A percentile compares a stretch with the other conserved stretches of the same genome.
phyloP scores from a whole-genome alignment of 805 yeast species.

The Myxozyma lipomycoides region DNA sequence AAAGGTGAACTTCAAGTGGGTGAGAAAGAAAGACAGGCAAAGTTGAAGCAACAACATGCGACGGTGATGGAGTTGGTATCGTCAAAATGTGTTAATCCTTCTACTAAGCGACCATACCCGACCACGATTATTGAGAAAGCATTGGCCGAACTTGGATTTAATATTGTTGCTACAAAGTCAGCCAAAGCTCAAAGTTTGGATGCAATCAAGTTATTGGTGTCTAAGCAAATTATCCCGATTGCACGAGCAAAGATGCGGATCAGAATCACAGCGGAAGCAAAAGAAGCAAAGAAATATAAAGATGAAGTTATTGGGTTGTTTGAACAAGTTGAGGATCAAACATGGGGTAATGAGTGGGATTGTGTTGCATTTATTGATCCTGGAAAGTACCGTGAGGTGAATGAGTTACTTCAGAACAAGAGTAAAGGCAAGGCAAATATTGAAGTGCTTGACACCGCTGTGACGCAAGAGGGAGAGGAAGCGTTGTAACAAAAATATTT shows the following conservation, averaged over 20 bases:
- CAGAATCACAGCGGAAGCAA: constrained; percentile 50
- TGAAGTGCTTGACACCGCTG: constrained; percentile 88
- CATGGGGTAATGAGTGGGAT: constrained; percentile 44
- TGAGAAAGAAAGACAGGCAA: constrained; percentile 84
- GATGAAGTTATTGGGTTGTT: constrained; percentile 45
- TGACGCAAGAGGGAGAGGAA: constrained; percentile 55
- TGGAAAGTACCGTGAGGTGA: constrained; percentile 67
- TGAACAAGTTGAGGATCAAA: constrained; percentile 44
- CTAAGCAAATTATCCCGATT: constrained; percentile 82
- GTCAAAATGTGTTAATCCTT: constrained; percentile 88
- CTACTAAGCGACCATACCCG: constrained; percentile 84
- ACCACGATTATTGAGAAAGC: constrained; percentile 92
- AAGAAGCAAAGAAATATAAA: constrained; percentile 47
- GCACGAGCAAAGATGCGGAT: constrained; percentile 93
- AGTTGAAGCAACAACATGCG: constrained; percentile 66
- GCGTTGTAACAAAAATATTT: constrained; percentile 7
- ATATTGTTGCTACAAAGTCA: constrained; percentile 64
- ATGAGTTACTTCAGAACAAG: constrained; percentile 53
- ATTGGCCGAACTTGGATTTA: constrained; percentile 64
- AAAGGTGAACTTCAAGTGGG: constrained; percentile 94
- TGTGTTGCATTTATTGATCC: constrained; percentile 78
- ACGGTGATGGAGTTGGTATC: constrained; percentile 80
- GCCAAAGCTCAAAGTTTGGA: constrained; percentile 90
- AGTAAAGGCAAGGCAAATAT: constrained; percentile 59
- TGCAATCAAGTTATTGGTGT: constrained; percentile 73